Conservation (phyloP, 139 green algal species). For the Picocystis salinarum region DNA sequence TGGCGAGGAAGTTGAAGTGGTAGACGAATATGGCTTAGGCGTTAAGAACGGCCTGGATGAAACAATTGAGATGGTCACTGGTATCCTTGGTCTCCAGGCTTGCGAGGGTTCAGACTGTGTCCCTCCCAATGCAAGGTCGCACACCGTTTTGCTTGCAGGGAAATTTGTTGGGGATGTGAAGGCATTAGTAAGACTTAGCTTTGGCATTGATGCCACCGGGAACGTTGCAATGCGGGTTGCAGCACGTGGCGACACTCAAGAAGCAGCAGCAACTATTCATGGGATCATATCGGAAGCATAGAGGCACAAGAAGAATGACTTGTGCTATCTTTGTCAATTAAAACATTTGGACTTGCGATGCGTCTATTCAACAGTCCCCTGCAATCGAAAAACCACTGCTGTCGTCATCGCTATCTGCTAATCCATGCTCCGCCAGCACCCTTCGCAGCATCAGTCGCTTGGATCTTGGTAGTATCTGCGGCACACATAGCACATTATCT, state of each 20-base stretch:
- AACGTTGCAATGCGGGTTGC: conserved; percentile 94
- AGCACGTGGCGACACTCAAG: conserved; percentile 36
- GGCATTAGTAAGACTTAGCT: conserved; percentile 62
- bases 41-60: conserved; percentile 56
- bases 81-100: conserved; percentile 69
- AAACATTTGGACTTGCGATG: too few relatives aligned
- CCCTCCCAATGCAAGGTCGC: conserved; percentile 75
- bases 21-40: conserved; percentile 85
- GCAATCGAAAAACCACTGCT: too few relatives aligned
- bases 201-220: conserved; percentile 69
- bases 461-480: too few relatives aligned
- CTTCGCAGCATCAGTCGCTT: too few relatives aligned
- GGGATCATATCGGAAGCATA: conserved; percentile 1
- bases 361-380: too few relatives aligned
- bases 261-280: background rate
- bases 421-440: too few relatives aligned
- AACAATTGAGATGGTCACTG: conserved; percentile 75
- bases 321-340: too few relatives aligned
- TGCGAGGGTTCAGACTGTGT: conserved; percentile 89
- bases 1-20: conserved; percentile 39
- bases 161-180: conserved; percentile 42
- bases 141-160: conserved; percentile 69
- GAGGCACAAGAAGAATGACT: background rate
- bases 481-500: too few relatives aligned
- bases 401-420: too few relatives aligned